Base-by-base conservation (phyloP, 192 early-diverging fungal species). In the Coemansia sp. region DNA sequence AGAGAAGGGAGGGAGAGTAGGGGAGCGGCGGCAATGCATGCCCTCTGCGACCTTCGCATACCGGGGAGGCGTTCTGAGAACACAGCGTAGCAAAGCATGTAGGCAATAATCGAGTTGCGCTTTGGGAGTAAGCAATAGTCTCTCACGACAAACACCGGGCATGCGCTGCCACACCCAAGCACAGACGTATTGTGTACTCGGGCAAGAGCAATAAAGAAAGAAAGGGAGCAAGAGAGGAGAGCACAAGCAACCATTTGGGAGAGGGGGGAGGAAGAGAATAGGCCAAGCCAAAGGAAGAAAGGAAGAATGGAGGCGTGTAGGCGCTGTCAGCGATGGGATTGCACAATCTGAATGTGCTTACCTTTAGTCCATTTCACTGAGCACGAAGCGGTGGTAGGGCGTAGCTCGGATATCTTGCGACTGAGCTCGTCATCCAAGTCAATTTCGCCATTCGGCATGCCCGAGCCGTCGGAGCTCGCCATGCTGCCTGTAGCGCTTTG, bases 331-430 rank as follows among this genome's bases (percentile, higher is more conserved):
- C 28, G 26, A n/a, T 10, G 56, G 56, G n/a, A 36, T 37, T 58
- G 56, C 10, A 8, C 1, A 3, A 18, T 18, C 31, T 21, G 11
- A 18, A 37, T 60, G n/a, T 39, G 67, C 66, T 66, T 78, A 78
- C 76, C 76, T 78, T 78, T 78, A 53, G 66, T 56, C 76, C 76
- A 78, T 21, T 69, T 78, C 55, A 78, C 70, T 3, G 76, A 68
- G 66, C 76, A 78, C 0, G 66, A 63, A 5, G 42, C 31, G 21
- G 64, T 58, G 10, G 57, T 34, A 16, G 76, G 76, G 35, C 48
- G 64, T 41, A 78, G 37, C 3, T 43, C 35, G 60, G 66, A 62
- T 68, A 78, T 78, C 28, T 72, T 66, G 43, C 64, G 70, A 35
- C 66, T 63, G 20, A 72, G 62, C 21, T 78, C 64, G 60, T 78